Conservation (phyloP, 371 early-diverging fungal genomes). For the Mycotypha africana region DNA sequence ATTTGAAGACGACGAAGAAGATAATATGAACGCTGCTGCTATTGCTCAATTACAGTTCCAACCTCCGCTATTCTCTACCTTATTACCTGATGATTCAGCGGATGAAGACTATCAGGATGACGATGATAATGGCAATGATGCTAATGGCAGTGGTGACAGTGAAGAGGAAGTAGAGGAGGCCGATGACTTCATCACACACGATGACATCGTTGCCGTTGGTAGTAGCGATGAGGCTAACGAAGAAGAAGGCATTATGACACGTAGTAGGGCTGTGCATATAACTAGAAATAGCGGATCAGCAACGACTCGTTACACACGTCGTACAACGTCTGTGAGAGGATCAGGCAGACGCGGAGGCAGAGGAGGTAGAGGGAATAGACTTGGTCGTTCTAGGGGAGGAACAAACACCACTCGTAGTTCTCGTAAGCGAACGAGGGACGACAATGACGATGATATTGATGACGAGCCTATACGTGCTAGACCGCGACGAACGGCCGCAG, state of each 20-base stretch:
- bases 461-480: slow-evolving; percentile 36
- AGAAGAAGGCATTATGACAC: slow-evolving; percentile 29
- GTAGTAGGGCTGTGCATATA: slow-evolving; percentile 29
- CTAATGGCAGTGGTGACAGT: slow-evolving; percentile 8
- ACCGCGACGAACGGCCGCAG: slow-evolving; percentile 34
- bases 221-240: slow-evolving; percentile 21
- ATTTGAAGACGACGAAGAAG: slow-evolving; percentile 51
- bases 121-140: slow-evolving; percentile 6
- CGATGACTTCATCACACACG: slow-evolving; percentile 16
- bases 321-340: slow-evolving; percentile 3
- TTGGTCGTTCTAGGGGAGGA: slow-evolving; percentile 4
- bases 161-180: slow-evolving; percentile 20
- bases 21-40: slow-evolving; percentile 37
- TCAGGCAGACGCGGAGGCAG: not conserved
- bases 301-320: not conserved
- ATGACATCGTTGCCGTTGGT: slow-evolving; percentile 8
- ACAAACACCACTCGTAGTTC: slow-evolving; percentile 8
- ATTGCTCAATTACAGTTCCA: slow-evolving; percentile 39
- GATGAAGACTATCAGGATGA: slow-evolving; percentile 57
- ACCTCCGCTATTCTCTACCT: slow-evolving; percentile 17
- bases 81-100: slow-evolving; percentile 51
- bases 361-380: not conserved
- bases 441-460: slow-evolving; percentile 28
- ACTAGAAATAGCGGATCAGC: not conserved
- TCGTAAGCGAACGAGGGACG: slow-evolving; percentile 18